phyloP scores from a whole-genome alignment of 2,329 filamentous ascomycete genomes.

The Pyricularia pennisetigena region DNA sequence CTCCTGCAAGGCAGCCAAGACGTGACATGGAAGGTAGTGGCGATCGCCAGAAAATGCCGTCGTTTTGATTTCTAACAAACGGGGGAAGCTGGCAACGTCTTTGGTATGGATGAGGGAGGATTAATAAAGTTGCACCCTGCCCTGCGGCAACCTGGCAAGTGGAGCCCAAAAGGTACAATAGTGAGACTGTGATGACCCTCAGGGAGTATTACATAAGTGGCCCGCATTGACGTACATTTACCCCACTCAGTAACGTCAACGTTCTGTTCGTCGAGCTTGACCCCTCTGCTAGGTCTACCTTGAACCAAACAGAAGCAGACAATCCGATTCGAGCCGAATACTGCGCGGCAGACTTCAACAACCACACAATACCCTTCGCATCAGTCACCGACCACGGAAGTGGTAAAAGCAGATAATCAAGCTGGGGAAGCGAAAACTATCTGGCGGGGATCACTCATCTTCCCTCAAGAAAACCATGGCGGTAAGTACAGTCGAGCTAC shows the following conservation, averaged over 20 bases:
- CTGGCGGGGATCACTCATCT: conserved; percentile 46
- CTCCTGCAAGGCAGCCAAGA: background rate
- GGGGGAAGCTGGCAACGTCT: too few relatives aligned
- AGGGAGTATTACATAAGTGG: background rate
- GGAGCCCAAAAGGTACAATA: background rate
- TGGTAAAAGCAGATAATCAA: conserved; percentile 22
- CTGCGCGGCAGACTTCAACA: background rate
- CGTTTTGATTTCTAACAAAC: background rate
- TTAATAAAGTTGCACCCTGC: background rate
- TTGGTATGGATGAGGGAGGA: too few relatives aligned
- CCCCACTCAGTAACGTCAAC: background rate
- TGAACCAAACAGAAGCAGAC: background rate
- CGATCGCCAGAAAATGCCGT: background rate
- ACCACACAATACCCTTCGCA: background rate
- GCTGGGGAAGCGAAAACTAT: conserved; percentile 60
- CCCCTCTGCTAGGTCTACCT: background rate
- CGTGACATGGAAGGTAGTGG: background rate
- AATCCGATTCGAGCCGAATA: background rate
- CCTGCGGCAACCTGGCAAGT: background rate
- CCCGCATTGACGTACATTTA: background rate
- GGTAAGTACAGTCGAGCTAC: conserved; percentile 31
- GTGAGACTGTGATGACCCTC: background rate
- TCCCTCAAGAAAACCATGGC: conserved; percentile 52
- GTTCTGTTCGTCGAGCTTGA: background rate
- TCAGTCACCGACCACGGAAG: background rate